Percentiles rank a stretch among this genome's conserved stretches.
These are phyloP conservation scores for Marchantia polymorpha DNA, from an alignment of 225 moss, liverwort and hornwort species.

Conservation along the genomic window DNA sequence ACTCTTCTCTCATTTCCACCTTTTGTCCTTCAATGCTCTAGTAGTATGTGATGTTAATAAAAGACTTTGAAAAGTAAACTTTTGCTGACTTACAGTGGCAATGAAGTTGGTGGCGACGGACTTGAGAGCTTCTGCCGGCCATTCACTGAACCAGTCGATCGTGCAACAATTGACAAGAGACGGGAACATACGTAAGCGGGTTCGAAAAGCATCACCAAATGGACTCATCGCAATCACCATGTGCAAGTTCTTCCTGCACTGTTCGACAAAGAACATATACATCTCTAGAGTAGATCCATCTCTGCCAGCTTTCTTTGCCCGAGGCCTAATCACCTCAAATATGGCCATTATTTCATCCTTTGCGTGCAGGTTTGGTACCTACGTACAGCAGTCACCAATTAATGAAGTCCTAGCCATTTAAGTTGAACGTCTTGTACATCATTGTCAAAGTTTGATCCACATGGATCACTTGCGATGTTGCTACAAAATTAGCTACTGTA, in stretches of 20 bases:
- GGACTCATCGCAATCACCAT: conserved; percentile 67
- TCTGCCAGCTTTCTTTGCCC: conserved; percentile 62
- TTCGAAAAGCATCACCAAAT: conserved; percentile 62
- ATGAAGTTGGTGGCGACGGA: conserved; percentile 61
- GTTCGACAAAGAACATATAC: conserved; percentile 69
- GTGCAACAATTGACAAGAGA: conserved; percentile 68
- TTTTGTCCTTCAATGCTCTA: too few species aligned
- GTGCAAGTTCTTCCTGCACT: conserved; percentile 62
- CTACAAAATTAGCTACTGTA: too few species aligned
- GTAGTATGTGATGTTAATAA: too few species aligned
- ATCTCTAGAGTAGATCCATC: conserved; percentile 58
- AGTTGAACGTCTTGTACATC: too few species aligned
- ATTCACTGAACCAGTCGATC: conserved; percentile 68
- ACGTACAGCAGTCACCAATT: background rate
- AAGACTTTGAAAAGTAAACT: background rate
- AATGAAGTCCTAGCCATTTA: too few species aligned
- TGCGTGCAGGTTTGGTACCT: conserved; percentile 63
- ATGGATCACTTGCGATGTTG: too few species aligned
- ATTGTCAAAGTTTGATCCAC: too few species aligned
- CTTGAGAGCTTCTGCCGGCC: conserved; percentile 56
- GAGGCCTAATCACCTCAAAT: conserved; percentile 54
- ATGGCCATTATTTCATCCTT: conserved; percentile 71
- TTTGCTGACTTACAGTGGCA: conserved; percentile 39
- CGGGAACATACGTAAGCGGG: conserved; percentile 62
- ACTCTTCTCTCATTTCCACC: too few species aligned